phyloP scores from a whole-genome alignment of 1,139 yeast species.

The Candida anutae region DNA sequence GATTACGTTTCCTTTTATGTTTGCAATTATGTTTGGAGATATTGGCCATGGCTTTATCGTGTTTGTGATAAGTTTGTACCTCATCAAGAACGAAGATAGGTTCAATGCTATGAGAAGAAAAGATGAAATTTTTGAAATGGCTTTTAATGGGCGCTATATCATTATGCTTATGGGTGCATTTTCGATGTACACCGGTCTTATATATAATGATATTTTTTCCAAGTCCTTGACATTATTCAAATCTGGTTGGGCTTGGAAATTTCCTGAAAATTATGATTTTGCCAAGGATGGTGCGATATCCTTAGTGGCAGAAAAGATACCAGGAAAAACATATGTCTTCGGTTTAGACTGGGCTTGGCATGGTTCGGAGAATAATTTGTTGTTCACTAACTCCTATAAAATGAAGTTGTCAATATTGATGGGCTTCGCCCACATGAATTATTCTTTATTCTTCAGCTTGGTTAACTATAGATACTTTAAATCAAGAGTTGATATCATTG shows the following conservation, averaged over 20 bases:
- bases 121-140: constrained; percentile 97
- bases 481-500: constrained; percentile 76
- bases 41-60: constrained; percentile 89
- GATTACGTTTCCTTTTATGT: constrained; percentile 96
- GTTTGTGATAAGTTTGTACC: constrained; percentile 58
- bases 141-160: constrained; percentile 85
- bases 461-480: constrained; percentile 72
- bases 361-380: constrained; percentile 84
- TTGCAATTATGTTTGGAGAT: constrained; percentile 99
- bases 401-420: constrained; percentile 91
- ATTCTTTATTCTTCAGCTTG: constrained; percentile 76
- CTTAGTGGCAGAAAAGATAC: constrained; percentile 49
- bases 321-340: constrained; percentile 60
- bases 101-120: constrained; percentile 61
- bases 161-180: constrained; percentile 84
- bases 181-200: constrained; percentile 87
- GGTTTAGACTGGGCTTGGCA: constrained; percentile 98
- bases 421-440: constrained; percentile 95
- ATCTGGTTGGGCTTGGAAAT: constrained; percentile 83
- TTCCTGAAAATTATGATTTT: constrained; percentile 56
- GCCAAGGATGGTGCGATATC: constrained; percentile 43
- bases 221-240: constrained; percentile 78
- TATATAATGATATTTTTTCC: constrained; percentile 91
- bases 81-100: constrained; percentile 62
- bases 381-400: constrained; percentile 90